These are phyloP conservation scores for Diaporthe australafricana DNA, from an alignment of 2,329 filamentous ascomycete species.

Conservation along the genomic window DNA sequence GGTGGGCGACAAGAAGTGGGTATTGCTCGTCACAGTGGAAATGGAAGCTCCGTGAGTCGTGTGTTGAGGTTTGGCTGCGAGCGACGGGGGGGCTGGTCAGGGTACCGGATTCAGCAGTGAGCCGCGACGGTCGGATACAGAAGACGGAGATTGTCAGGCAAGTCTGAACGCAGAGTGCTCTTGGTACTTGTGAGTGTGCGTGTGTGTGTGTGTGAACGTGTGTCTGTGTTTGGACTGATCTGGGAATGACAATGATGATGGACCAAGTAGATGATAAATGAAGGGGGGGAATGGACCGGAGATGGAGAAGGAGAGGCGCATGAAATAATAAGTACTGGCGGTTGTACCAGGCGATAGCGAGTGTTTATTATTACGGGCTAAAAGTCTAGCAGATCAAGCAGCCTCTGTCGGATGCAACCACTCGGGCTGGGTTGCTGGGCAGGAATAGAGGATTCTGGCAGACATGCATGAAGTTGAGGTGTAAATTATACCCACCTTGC, in stretches of 20 bases:
- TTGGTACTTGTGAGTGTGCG: background rate
- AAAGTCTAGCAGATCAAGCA: slow-evolving; percentile 13
- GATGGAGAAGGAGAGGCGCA: slow-evolving; percentile 22
- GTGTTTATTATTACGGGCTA: slow-evolving; percentile 31
- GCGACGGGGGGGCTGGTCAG: slow-evolving; percentile 18
- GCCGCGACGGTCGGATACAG: slow-evolving; percentile 12
- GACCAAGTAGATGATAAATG: slow-evolving; percentile 11
- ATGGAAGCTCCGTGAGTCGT: slow-evolving; percentile 25
- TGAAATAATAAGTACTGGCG: slow-evolving; percentile 21
- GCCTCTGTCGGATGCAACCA: background rate
- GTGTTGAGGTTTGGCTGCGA: slow-evolving; percentile 1
- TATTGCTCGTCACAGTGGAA: slow-evolving; percentile 19
- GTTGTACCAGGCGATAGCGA: slow-evolving; percentile 27
- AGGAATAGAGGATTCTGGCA: slow-evolving; percentile 14
- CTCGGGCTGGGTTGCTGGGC: slow-evolving; percentile 16
- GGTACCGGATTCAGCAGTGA: slow-evolving; percentile 27
- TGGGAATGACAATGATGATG: background rate
- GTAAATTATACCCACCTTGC: slow-evolving; percentile 15
- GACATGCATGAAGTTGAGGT: slow-evolving; percentile 19
- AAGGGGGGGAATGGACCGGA: background rate
- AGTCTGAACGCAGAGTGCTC: background rate
- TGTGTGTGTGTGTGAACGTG: no score
- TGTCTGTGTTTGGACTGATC: background rate
- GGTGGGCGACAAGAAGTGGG: slow-evolving; percentile 29
- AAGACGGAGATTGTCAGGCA: slow-evolving; percentile 25